Evolutionary conservation across 1,284 basidiomycete species (phyloP).

Genomic region (Violaceomyces palustris): DNA sequence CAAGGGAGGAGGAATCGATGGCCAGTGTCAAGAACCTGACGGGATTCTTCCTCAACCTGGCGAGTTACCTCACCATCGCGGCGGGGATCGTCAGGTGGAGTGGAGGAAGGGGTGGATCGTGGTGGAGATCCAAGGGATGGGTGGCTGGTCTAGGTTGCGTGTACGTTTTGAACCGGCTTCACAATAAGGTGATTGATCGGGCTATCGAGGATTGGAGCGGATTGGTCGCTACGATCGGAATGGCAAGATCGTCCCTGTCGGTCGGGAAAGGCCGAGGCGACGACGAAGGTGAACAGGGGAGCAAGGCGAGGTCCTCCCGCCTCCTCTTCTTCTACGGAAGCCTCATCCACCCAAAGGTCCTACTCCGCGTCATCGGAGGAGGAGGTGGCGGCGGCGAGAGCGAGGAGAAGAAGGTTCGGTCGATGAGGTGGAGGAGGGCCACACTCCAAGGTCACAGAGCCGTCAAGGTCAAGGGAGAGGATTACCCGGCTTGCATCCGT

Average conservation of each 20-base stretch:
- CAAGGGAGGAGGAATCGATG: conserved; percentile 19
- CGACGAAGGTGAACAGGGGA: too few relatives aligned
- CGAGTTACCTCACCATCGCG: conserved; percentile 7
- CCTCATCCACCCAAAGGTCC: conserved; percentile 32
- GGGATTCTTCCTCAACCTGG: conserved; percentile 11
- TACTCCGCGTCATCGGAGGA: conserved; percentile 24
- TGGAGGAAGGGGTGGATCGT: too few relatives aligned
- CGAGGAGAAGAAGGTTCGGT: conserved; percentile 17
- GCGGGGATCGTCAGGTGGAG: too few relatives aligned
- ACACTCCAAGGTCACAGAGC: conserved; percentile 15
- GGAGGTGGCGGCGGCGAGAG: conserved; percentile 10
- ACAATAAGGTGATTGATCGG: too few relatives aligned
- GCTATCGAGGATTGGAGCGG: too few relatives aligned
- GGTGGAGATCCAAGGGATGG: too few relatives aligned
- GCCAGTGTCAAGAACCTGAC: conserved; percentile 19
- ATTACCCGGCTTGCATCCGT: conserved; percentile 29
- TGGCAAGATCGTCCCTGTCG: too few relatives aligned
- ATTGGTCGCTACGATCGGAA: too few relatives aligned
- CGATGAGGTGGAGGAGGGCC: conserved; percentile 14
- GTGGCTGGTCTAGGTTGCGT: too few relatives aligned
- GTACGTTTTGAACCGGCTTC: too few relatives aligned
- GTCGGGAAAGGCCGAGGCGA: too few relatives aligned
- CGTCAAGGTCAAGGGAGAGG: conserved; percentile 20
- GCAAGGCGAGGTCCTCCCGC: too few relatives aligned
- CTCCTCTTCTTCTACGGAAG: conserved; percentile 46